Evolutionary conservation across 2,329 filamentous ascomycete species (phyloP).

Genomic region (Alternaria ventricosa): DNA sequence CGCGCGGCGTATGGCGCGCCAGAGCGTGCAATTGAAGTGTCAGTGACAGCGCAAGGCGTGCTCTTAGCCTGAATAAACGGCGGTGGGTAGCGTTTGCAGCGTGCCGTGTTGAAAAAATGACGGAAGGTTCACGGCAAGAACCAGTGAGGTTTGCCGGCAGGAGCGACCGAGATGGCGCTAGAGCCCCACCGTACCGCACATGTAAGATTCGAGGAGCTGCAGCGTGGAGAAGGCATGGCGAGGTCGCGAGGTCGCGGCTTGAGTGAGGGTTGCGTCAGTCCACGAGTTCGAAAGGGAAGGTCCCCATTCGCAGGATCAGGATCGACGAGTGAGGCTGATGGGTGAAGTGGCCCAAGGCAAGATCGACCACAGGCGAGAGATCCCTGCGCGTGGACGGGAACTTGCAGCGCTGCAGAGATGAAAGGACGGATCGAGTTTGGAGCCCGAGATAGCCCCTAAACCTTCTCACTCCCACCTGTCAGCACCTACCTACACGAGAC

Average conservation of each 20-base stretch:
- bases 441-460: conserved; percentile 42
- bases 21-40: conserved; percentile 9
- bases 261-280: conserved; percentile 2
- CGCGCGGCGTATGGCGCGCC: conserved; percentile 10
- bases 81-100: conserved; percentile 9
- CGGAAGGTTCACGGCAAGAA: conserved; percentile 18
- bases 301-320: conserved; percentile 24
- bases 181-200: conserved; percentile 2
- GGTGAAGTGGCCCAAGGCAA: conserved; percentile 20
- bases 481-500: conserved; percentile 1
- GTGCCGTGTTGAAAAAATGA: conserved; percentile 23
- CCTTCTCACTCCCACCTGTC: conserved; percentile 4
- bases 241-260: conserved; percentile 5
- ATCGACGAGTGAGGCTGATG: conserved; percentile 48
- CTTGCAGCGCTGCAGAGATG: conserved; percentile 37
- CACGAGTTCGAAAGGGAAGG: not conserved
- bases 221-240: not conserved
- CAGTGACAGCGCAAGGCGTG: conserved; percentile 4
- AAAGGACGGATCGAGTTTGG: conserved; percentile 34
- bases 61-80: conserved; percentile 8
- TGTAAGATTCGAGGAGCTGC: conserved; percentile 13
- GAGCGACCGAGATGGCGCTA: conserved; percentile 22
- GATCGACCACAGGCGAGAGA: conserved; percentile 18
- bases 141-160: conserved; percentile 39
- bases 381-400: conserved; percentile 29